A percentile compares a stretch with the other conserved stretches of the same genome.
Evolutionary conservation across 306 rosid species (phyloP).

Genomic region (Dicorynia guianensis): DNA sequence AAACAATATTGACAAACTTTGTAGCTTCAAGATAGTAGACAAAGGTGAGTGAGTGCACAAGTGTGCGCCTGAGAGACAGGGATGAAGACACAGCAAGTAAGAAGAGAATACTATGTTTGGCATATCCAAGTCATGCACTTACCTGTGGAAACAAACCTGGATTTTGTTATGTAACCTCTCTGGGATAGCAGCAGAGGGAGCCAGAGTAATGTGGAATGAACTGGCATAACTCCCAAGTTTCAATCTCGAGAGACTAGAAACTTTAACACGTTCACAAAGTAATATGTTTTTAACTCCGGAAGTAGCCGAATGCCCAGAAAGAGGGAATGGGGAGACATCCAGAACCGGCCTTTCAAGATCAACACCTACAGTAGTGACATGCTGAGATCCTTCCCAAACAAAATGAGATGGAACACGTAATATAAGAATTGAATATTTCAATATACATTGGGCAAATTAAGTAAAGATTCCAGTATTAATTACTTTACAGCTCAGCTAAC

Average conservation of each 20-base stretch:
- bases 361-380: slow-evolving; percentile 55
- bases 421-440: background rate
- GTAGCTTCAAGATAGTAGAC: background rate
- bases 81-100: slow-evolving; percentile 6
- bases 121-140: slow-evolving; percentile 38
- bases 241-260: slow-evolving; percentile 68
- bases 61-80: background rate
- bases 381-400: slow-evolving; percentile 16
- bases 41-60: background rate
- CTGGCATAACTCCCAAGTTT: slow-evolving; percentile 71
- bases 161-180: slow-evolving; percentile 64
- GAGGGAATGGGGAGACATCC: slow-evolving; percentile 47
- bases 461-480: background rate
- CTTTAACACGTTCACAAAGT: slow-evolving; percentile 66
- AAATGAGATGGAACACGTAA: slow-evolving; percentile 1
- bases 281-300: slow-evolving; percentile 40
- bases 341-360: slow-evolving; percentile 64
- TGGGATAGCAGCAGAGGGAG: slow-evolving; percentile 65
- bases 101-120: background rate
- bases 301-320: slow-evolving; percentile 33
- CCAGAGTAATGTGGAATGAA: slow-evolving; percentile 59
- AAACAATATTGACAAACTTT: slow-evolving; percentile 11
- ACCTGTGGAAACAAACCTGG: slow-evolving; percentile 78
- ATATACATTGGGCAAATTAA: background rate
- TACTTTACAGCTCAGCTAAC: background rate